These are phyloP conservation scores for Ophiostoma novo-ulmi DNA, from an alignment of 2,329 filamentous ascomycete species.

Conservation along the genomic window DNA sequence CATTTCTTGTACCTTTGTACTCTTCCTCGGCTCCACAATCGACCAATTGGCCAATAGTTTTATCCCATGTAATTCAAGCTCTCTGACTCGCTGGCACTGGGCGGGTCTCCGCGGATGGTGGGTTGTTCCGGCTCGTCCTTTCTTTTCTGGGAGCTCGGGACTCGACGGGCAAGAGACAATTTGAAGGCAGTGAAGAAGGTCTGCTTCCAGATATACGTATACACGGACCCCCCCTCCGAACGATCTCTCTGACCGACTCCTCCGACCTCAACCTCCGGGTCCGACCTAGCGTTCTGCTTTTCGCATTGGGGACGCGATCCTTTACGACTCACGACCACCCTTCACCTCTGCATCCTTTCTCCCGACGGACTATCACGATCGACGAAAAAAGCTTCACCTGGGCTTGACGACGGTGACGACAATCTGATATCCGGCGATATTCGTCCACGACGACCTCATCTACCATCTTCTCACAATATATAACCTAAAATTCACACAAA, in stretches of 20 bases:
- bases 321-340: conserved; percentile 11
- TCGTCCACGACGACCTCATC: neutral
- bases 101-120: conserved; percentile 24
- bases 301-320: conserved; percentile 31
- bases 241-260: conserved; percentile 11
- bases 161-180: conserved; percentile 25
- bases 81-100: conserved; percentile 25
- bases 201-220: conserved; percentile 18
- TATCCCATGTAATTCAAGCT: conserved; percentile 26
- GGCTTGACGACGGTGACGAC: neutral
- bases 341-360: neutral
- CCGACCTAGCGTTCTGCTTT: conserved; percentile 29
- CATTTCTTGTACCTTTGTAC: neutral
- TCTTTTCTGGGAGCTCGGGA: conserved; percentile 27
- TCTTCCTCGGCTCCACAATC: neutral
- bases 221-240: conserved; percentile 14
- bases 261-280: conserved; percentile 19
- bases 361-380: conserved; percentile 5
- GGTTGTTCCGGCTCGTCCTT: conserved; percentile 23
- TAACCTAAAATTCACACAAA: conserved; percentile 18
- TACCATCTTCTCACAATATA: neutral
- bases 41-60: conserved; percentile 22
- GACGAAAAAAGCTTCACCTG: conserved; percentile 4
- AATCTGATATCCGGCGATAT: conserved; percentile 1
- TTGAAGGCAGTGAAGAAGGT: conserved; percentile 18